A percentile compares a stretch with the other conserved stretches of the same genome.
Evolutionary conservation across 208 protist genomes (phyloP).

Genomic region (Trypanosoma theileri): DNA sequence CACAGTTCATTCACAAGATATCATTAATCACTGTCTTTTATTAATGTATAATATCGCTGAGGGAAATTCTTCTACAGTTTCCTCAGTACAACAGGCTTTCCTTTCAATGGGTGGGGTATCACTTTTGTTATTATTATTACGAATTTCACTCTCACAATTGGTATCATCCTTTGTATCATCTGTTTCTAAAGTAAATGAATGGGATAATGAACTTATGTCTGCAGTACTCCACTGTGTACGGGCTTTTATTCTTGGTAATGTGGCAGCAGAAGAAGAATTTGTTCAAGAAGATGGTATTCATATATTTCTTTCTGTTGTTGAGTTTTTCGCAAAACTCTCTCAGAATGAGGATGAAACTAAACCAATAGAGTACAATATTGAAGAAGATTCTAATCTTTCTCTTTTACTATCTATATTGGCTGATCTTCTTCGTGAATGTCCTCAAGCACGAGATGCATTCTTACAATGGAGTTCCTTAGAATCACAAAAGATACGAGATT

Average conservation of each 20-base stretch:
- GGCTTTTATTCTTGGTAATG: constrained; percentile 36
- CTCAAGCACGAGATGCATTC: constrained; percentile 48
- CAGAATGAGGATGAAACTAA: background rate
- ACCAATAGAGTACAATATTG: background rate
- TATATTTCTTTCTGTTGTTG: constrained; percentile 45
- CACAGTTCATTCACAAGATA: background rate
- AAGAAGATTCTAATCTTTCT: background rate
- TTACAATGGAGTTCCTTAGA: constrained; percentile 49
- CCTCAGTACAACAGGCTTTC: constrained; percentile 16
- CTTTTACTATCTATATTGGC: constrained; percentile 46
- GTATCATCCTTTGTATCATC: background rate
- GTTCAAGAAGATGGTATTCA: constrained; percentile 54
- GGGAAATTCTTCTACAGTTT: background rate
- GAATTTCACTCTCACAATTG: constrained; percentile 20
- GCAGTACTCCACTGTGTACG: constrained; percentile 33
- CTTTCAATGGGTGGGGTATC: constrained; percentile 18
- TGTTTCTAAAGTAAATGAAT: background rate
- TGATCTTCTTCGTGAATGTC: constrained; percentile 57
- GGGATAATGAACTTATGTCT: constrained; percentile 26
- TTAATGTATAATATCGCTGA: constrained; percentile 26
- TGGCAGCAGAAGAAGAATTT: constrained; percentile 36
- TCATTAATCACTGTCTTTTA: constrained; percentile 22
- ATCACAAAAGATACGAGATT: background rate
- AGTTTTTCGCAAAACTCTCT: constrained; percentile 22
- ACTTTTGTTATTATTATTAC: constrained; percentile 18